Conservation (phyloP, 306 rosid genomes). For the Cucurbita ficifolia region DNA sequence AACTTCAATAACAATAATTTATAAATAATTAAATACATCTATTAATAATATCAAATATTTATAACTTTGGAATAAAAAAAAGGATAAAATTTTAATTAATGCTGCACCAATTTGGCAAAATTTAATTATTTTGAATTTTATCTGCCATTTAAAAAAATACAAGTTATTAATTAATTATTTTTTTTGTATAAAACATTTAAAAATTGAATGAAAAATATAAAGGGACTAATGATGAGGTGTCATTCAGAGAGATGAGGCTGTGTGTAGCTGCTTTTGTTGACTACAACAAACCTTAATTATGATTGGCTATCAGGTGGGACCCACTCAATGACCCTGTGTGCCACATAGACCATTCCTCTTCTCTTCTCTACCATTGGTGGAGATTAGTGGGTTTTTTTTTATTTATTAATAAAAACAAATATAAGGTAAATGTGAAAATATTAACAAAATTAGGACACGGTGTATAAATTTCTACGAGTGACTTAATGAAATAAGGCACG, state of each 20-base stretch:
- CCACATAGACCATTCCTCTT: not conserved
- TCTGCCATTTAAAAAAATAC: not conserved
- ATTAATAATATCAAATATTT: not conserved
- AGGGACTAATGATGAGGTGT: not conserved
- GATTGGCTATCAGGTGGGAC: not conserved
- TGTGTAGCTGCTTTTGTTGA: conserved; percentile 3
- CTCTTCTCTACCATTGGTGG: not conserved
- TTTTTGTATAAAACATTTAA: too few species aligned
- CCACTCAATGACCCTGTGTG: not conserved
- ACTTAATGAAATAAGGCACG: too few species aligned
- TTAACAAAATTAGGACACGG: too few species aligned
- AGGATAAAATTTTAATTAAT: not conserved
- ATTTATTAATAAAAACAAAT: too few species aligned
- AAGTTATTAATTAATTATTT: too few species aligned
- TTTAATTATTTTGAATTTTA: too few species aligned
- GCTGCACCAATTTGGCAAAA: not conserved
- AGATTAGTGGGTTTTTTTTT: not conserved
- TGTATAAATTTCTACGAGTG: too few species aligned
- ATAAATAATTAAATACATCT: not conserved
- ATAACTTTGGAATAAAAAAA: not conserved
- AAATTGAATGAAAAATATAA: not conserved
- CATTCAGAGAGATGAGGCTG: conserved; percentile 1
- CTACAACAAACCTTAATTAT: not conserved
- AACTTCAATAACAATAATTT: not conserved
- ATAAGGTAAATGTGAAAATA: too few species aligned